Base-by-base conservation (phyloP, 2,329 filamentous ascomycete species). In the Trematosphaeria pertusa region DNA sequence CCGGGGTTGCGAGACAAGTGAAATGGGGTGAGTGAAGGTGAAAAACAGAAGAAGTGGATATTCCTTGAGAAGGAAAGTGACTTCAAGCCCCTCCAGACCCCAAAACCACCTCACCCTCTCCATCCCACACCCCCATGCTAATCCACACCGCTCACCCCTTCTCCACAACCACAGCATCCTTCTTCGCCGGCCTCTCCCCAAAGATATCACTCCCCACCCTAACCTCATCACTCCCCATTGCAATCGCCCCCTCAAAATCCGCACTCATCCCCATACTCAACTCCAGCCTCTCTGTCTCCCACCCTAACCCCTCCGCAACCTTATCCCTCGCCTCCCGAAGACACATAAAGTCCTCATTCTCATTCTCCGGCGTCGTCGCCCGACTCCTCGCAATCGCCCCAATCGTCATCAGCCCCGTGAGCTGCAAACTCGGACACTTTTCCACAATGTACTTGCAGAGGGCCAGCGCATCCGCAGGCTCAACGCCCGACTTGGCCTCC, bases 221-320 rank as follows among this genome's bases (percentile, higher is more conserved):
- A 5, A 99, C 92, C 78, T 97, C 91, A 59, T 84, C 81, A 74
- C 92, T 97, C 0, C 94, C 94, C 77, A 91, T 77, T 10, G 73
- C 75, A 64, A 97, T 87, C 0, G 94, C 94, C 6, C 87, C 88
- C 76, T 96, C 92, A 71, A 93, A 99, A 72, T 99, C 94, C 65
- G 90, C 86, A 69, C 91, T 97, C 94, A 99, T 99, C 5, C 93
- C 93, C 93, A 99, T 99, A 73, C 92, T 97, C 73, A 97, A 72
- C 77, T 97, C 91, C 61, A 97, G 69, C 50, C 80, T 79, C n/a
- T 76, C 73, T 12, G 78, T 69, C 12, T 76, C 68, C 31, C 84
- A 58, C 0, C 78, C 83, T 40, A 92, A 64, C 57, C 86, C 87
- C 64, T 74, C 65, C 2, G 80, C 82, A 2, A 97, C 84, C 11